Evolutionary conservation across 768 basidiomycete species (phyloP), one percentile per base, ranked within the genome.

Genomic region (Boletus vinaceobasis): DNA sequence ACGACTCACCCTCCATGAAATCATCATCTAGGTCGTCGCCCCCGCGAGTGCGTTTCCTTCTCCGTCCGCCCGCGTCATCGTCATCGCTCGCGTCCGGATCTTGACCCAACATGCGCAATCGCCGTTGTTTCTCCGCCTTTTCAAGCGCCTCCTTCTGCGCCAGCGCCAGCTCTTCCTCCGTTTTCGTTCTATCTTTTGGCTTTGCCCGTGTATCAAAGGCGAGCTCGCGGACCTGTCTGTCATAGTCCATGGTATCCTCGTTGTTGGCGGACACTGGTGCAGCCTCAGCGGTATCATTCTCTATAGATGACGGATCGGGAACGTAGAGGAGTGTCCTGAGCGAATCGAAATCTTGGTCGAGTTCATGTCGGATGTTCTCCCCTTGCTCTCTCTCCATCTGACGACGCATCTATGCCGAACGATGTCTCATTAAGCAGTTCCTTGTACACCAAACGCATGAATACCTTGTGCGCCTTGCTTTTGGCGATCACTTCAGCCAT

Each of bases 401-500:
- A n/a, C 96, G 78, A 59, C 81, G 84, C 50, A 90, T 73, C 96
- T 98, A 44, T 43, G 21, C n/a, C 49, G 54, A 35, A 42, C 1
- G 5, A 43, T 32, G 39, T 47, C 14, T 46, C 27, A 56, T 29
- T 53, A 11, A 52, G 5, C 4, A 2, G 21, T 43, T 27, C 14
- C 13, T 9, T 5, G 19, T 27, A 43, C 4, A 32, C 7, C n/a
- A 35, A 23, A 51, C 2, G 35, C 44, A 33, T 11, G 7, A 36
- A 67, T 61, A 93, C 96, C 77, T 96, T 98, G 75, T 98, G 85
- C 47, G 86, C 84, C 72, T 99, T 99, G 73, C 93, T 95, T 73
- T 98, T 99, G 1, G 93, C 90, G 43, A 99, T 92, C 33, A 99
- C 90, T 69, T 99, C 97, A 0, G 90, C 84, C 97, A 99, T 98